Evolutionary conservation across 1,284 basidiomycete species (phyloP), one percentile per base, ranked within the genome.

Genomic region (Trichosporon faecale): DNA sequence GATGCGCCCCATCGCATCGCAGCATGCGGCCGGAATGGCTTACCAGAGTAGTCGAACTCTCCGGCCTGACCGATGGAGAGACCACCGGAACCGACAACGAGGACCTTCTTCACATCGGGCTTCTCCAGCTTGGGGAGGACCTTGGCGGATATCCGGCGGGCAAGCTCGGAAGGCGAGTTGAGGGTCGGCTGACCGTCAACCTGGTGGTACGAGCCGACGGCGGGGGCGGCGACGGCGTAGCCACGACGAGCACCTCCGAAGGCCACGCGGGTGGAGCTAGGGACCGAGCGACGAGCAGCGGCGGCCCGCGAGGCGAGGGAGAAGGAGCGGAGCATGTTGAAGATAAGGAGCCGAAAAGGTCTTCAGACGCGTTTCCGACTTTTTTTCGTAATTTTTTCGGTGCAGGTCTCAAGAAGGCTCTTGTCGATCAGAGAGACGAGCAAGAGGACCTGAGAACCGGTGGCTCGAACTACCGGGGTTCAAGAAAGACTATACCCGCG

Each of bases 11-110:
- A 18, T 49, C 29, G 27, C 23, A 64, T 18, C 31, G 4, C 66
- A 12, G 2, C 49, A 5, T 14, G n/a, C n/a, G 18, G 64, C 27
- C 44, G 23, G 21, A 21, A 2, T 11, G 46, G 46, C 85, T 76
- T 66, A 86, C 92, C 97, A 31, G 95, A 98, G 85, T 99, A 99
- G 84, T 99, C 97, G 84, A 99, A 99, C 85, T 99, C 97, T 84
- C 97, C 97, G 4, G 97, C 97, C 84, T 99, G 97, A 60, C 97
- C 97, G 74, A 99, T 99, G 80, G 90, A 92, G 65, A 99, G 89
- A 73, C 97, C 97, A 79, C 97, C 97, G 74, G 91, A 93, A 74
- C 97, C 97, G 66, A 99, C 94, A 70, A 99, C 93, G 72, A 99
- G 88, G 65, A 99, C 97, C 82, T 96, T 97, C 82, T 92, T 91